Conservation (phyloP, 768 basidiomycete genomes). For the Mrakia frigida region DNA sequence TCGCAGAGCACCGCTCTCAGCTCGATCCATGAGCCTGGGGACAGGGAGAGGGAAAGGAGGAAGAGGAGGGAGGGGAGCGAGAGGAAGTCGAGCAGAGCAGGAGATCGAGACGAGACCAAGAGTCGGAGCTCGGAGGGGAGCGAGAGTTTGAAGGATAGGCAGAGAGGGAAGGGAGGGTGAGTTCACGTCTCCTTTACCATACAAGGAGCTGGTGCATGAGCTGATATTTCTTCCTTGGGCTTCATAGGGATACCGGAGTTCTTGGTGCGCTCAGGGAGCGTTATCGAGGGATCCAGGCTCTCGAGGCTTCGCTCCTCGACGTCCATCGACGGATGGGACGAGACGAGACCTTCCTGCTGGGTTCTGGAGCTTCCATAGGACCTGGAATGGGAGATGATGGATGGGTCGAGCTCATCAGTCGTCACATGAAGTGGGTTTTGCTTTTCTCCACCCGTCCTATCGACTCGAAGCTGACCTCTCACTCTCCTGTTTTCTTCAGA, state of each 20-base stretch:
- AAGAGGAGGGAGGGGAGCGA: slow-evolving; percentile 44
- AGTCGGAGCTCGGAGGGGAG: slow-evolving; percentile 44
- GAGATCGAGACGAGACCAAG: slow-evolving; percentile 36
- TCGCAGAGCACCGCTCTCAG: slow-evolving; percentile 24
- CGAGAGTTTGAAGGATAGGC: slow-evolving; percentile 45
- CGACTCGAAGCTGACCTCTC: slow-evolving; percentile 5
- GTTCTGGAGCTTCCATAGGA: slow-evolving; percentile 20
- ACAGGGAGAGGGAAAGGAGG: slow-evolving; percentile 42
- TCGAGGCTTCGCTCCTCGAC: slow-evolving; percentile 72
- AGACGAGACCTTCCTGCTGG: slow-evolving; percentile 38
- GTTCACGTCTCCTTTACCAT: slow-evolving; percentile 20
- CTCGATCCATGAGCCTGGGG: slow-evolving; percentile 39
- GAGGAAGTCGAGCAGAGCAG: slow-evolving; percentile 34
- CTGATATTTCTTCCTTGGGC: not conserved
- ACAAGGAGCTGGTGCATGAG: not conserved
- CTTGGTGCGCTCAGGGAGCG: slow-evolving; percentile 48
- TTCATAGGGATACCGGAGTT: slow-evolving; percentile 58
- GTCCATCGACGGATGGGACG: slow-evolving; percentile 71
- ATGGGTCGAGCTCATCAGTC: slow-evolving; percentile 46
- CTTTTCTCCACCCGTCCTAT: slow-evolving; percentile 11
- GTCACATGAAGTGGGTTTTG: slow-evolving; percentile 73
- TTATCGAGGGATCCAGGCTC: slow-evolving; percentile 71
- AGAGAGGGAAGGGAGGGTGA: slow-evolving; percentile 44
- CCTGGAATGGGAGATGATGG: slow-evolving; percentile 40
- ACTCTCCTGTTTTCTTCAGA: slow-evolving; percentile 46